phyloP scores from a whole-genome alignment of 2,329 filamentous ascomycete genomes.

The Colletotrichum musicola region DNA sequence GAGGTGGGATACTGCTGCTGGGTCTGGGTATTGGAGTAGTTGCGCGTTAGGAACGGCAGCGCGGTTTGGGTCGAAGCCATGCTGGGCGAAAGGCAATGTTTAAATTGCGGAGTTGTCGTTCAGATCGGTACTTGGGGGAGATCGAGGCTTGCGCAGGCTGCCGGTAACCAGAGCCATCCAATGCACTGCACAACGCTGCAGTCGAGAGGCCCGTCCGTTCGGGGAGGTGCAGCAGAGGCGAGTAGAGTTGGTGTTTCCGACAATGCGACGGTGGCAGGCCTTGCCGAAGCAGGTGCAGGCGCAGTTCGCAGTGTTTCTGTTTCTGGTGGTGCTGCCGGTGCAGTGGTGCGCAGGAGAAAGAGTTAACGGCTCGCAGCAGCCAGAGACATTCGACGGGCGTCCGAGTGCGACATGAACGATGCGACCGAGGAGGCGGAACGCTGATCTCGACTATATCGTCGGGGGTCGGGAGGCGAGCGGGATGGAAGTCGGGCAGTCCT shows the following conservation, averaged over 20 bases:
- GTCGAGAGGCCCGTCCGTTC: slow-evolving; percentile 31
- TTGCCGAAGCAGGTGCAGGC: not conserved
- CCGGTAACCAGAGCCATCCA: slow-evolving; percentile 35
- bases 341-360: slow-evolving; percentile 4
- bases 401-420: slow-evolving; percentile 30
- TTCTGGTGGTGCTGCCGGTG: slow-evolving; percentile 1
- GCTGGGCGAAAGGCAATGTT: slow-evolving; percentile 13
- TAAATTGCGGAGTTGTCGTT: slow-evolving; percentile 37
- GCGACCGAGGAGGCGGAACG: slow-evolving; percentile 14
- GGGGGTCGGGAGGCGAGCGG: slow-evolving; percentile 11
- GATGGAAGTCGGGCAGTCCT: slow-evolving; percentile 10
- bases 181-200: slow-evolving; percentile 18
- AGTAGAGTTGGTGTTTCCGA: slow-evolving; percentile 26
- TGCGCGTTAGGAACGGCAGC: slow-evolving; percentile 58
- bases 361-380: slow-evolving; percentile 24
- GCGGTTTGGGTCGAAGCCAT: slow-evolving; percentile 58
- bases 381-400: slow-evolving; percentile 19
- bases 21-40: slow-evolving; percentile 51
- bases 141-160: slow-evolving; percentile 33
- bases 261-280: slow-evolving; percentile 25
- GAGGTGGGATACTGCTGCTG: slow-evolving; percentile 47
- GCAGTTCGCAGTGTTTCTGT: not conserved
- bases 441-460: slow-evolving; percentile 30
- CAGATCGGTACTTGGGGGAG: slow-evolving; percentile 13
- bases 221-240: slow-evolving; percentile 29